Evolutionary conservation across 495 filamentous ascomycete species (phyloP).

Genomic region (Talaromyces wortmannii): DNA sequence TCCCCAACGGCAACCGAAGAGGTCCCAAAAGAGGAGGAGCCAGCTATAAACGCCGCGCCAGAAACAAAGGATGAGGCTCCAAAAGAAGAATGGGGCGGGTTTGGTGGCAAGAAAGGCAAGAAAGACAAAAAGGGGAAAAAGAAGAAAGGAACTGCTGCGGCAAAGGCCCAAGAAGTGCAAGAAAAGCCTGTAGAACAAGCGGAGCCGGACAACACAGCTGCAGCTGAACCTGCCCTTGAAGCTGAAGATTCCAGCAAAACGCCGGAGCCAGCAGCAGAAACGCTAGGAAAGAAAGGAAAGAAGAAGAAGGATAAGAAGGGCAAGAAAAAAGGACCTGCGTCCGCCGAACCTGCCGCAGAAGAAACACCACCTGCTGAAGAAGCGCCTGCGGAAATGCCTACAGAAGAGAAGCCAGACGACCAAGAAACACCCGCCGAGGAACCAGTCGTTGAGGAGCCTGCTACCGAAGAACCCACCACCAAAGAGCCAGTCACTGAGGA

Average conservation of each 20-base stretch:
- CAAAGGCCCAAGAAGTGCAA: background rate
- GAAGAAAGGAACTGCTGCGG: constrained; percentile 3
- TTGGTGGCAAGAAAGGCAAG: background rate
- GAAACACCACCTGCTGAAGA: constrained; percentile 1
- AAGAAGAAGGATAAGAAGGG: constrained; percentile 1
- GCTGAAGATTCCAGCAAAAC: background rate
- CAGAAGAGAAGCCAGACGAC: constrained; percentile 2
- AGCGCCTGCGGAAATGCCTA: background rate
- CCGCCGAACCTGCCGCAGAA: background rate
- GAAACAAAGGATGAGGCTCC: constrained; percentile 1
- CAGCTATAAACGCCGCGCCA: constrained; percentile 1
- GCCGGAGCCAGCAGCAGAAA: background rate
- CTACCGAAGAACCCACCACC: background rate
- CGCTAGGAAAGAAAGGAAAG: background rate
- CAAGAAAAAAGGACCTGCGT: background rate
- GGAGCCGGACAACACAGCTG: background rate
- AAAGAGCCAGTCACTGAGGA: constrained; percentile 1
- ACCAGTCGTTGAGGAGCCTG: constrained; percentile 4
- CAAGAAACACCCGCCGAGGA: constrained; percentile 3
- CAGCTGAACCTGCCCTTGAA: background rate
- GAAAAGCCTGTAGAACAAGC: constrained; percentile 2
- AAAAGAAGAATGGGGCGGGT: background rate
- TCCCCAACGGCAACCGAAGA: background rate
- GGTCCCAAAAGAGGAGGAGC: background rate
- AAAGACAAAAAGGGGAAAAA: constrained; percentile 5